Evolutionary conservation across 1,139 yeast species (phyloP).

Genomic region (Suhomyces kunorum): DNA sequence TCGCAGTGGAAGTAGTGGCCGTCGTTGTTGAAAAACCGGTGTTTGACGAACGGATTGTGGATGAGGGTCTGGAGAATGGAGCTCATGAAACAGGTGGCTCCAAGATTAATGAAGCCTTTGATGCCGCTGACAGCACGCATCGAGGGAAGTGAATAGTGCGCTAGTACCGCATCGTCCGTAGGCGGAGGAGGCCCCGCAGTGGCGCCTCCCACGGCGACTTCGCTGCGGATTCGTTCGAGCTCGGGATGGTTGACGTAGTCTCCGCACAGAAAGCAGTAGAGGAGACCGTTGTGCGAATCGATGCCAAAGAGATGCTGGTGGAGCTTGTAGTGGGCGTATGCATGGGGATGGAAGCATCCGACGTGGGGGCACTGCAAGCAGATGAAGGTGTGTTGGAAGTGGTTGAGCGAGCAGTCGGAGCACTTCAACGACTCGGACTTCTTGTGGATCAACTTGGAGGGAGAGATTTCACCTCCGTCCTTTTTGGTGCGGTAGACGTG

Average conservation of each 20-base stretch:
- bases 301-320: slow-evolving; percentile 76
- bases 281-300: slow-evolving; percentile 56
- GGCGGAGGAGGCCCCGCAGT: neutral
- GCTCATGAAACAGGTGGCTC: slow-evolving; percentile 96
- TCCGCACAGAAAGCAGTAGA: slow-evolving; percentile 78
- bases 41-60: slow-evolving; percentile 83
- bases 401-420: slow-evolving; percentile 47
- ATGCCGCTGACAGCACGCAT: slow-evolving; percentile 70
- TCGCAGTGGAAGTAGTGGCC: slow-evolving; percentile 46
- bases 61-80: slow-evolving; percentile 81
- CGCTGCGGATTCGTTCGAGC: slow-evolving; percentile 53
- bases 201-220: slow-evolving; percentile 18
- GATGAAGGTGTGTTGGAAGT: slow-evolving; percentile 55
- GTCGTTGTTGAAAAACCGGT: slow-evolving; percentile 73
- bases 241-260: slow-evolving; percentile 64
- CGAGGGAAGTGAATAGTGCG: slow-evolving; percentile 48
- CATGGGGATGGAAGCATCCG: slow-evolving; percentile 60
- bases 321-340: slow-evolving; percentile 58
- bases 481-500: slow-evolving; percentile 30
- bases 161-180: slow-evolving; percentile 9
- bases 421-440: slow-evolving; percentile 51
- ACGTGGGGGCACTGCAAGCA: slow-evolving; percentile 84
- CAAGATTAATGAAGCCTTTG: slow-evolving; percentile 88
- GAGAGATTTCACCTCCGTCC: slow-evolving; percentile 32
- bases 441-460: slow-evolving; percentile 35